A percentile compares a stretch with the other conserved stretches of the same genome.
phyloP scores from a whole-genome alignment of 768 basidiomycete species.

The Kwoniella dejecticola region DNA sequence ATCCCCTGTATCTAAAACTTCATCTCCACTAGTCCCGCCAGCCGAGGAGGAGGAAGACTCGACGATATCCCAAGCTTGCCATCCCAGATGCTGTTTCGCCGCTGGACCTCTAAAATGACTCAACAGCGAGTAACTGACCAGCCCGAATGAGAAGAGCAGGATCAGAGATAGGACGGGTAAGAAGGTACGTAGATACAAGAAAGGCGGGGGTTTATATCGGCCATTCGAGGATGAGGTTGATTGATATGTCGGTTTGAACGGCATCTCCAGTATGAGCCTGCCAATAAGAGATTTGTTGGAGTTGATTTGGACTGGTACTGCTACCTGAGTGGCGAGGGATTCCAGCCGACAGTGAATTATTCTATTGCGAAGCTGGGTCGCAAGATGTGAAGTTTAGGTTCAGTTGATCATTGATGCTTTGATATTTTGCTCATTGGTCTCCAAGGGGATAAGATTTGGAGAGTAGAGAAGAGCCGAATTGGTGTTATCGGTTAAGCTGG shows the following conservation, averaged over 20 bases:
- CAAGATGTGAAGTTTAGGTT: no score
- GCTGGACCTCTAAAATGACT: constrained; percentile 65
- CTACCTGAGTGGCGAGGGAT: no score
- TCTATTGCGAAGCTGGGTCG: no score
- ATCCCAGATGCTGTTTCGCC: constrained; percentile 69
- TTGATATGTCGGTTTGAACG: constrained; percentile 2
- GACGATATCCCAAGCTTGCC: constrained; percentile 84
- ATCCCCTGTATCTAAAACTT: constrained; percentile 65
- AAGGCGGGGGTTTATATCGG: constrained; percentile 25
- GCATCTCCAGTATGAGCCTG: neutral
- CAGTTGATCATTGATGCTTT: no score
- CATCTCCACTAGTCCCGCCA: constrained; percentile 57
- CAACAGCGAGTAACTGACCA: constrained; percentile 76
- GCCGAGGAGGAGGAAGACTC: constrained; percentile 29
- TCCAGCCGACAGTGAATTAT: no score
- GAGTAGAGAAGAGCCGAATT: no score
- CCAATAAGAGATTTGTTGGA: no score
- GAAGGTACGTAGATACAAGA: constrained; percentile 58
- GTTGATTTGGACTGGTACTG: no score
- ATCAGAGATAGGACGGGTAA: constrained; percentile 58
- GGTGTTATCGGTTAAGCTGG: no score
- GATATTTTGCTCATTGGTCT: no score
- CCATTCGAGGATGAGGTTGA: neutral
- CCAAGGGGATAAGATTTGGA: no score
- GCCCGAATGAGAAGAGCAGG: constrained; percentile 69